Evolutionary conservation across 768 basidiomycete genomes (phyloP).

Genomic region (Strobilomyces confusus): DNA sequence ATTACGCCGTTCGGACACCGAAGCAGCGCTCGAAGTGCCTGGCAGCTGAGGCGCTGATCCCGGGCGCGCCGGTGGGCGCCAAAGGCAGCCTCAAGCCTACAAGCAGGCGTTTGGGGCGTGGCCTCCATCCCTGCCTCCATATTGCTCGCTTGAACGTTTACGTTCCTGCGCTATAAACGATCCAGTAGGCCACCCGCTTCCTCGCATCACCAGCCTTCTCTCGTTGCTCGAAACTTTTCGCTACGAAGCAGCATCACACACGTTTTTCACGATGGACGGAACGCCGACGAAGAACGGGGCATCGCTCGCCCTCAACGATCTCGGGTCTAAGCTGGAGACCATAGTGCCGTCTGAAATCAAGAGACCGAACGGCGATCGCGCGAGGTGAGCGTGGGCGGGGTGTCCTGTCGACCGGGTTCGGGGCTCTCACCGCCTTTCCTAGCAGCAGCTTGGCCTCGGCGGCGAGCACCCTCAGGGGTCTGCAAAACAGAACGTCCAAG

Average conservation of each 20-base stretch:
- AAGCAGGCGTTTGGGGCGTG: background rate
- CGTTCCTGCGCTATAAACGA: background rate
- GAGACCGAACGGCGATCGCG: background rate
- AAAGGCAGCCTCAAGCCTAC: background rate
- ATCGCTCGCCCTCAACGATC: background rate
- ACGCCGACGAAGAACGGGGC: background rate
- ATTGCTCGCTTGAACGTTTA: background rate
- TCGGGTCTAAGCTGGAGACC: conserved; percentile 5
- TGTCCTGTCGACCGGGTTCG: background rate
- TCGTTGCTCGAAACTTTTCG: background rate
- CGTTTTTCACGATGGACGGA: conserved; percentile 6
- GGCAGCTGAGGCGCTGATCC: background rate
- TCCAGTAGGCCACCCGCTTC: background rate
- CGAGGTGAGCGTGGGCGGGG: conserved; percentile 18
- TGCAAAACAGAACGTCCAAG: background rate
- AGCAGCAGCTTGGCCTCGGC: background rate
- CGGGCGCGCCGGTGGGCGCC: too few species aligned
- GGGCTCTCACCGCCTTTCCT: background rate
- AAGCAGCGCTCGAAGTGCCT: background rate
- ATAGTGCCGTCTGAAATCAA: conserved; percentile 16
- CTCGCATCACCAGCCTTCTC: background rate
- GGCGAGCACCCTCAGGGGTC: conserved; percentile 18
- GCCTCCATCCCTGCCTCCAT: background rate
- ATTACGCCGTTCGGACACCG: background rate
- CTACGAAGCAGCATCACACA: background rate